Conservation (phyloP, 2,329 filamentous ascomycete species). For the Xylaria digitata region DNA sequence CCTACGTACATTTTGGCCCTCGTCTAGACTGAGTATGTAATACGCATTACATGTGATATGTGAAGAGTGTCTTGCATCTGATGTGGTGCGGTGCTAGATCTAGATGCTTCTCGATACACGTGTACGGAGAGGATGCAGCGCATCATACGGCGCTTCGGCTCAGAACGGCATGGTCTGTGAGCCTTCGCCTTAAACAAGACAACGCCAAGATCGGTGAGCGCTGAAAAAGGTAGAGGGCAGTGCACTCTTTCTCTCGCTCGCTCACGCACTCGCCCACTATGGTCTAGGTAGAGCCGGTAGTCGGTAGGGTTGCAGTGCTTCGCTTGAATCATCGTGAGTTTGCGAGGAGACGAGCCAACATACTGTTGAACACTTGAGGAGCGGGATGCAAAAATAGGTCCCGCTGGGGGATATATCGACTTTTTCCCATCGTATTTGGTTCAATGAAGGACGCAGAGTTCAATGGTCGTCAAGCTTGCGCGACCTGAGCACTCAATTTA, state of each 20-base stretch:
- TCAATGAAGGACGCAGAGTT: constrained; percentile 6
- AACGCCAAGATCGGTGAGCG: constrained; percentile 31
- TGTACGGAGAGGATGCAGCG: constrained; percentile 12
- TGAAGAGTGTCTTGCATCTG: constrained; percentile 19
- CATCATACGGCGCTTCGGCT: constrained; percentile 26
- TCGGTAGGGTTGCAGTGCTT: constrained; percentile 33
- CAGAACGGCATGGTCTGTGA: constrained; percentile 21
- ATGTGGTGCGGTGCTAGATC: constrained; percentile 26
- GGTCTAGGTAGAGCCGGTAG: neutral
- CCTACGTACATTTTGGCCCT: constrained; percentile 24
- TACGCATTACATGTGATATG: constrained; percentile 9
- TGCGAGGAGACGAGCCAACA: neutral
- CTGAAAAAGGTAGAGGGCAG: constrained; percentile 33
- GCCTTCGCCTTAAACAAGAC: constrained; percentile 17
- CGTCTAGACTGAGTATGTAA: constrained; percentile 20
- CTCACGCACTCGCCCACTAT: constrained; percentile 1
- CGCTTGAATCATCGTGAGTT: constrained; percentile 18
- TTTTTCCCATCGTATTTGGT: neutral
- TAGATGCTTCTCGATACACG: constrained; percentile 27
- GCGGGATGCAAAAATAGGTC: constrained; percentile 14
- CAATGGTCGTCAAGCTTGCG: constrained; percentile 14
- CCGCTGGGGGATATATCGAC: constrained; percentile 20
- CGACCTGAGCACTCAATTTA: constrained; percentile 5
- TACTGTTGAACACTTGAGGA: neutral
- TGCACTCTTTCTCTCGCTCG: constrained; percentile 15